phyloP scores from a whole-genome alignment of 2,329 filamentous ascomycete genomes.

The Clonostachys rosea region DNA sequence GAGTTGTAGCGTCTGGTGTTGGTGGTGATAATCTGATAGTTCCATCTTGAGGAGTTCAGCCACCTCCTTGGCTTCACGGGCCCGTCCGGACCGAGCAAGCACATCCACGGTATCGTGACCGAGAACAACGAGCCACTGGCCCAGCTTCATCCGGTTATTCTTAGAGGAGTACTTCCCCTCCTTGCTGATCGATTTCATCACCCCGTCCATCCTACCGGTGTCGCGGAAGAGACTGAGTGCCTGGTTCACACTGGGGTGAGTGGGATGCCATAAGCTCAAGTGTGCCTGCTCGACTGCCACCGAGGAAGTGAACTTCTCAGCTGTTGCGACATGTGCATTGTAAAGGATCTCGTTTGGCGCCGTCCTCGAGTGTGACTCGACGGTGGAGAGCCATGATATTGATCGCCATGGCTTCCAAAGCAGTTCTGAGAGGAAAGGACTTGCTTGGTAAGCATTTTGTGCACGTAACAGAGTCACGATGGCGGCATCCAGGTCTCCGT shows the following conservation, averaged over 20 bases:
- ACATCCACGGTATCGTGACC: conserved; percentile 42
- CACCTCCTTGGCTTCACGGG: conserved; percentile 32
- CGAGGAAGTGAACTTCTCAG: conserved; percentile 27
- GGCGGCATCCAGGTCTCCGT: conserved; percentile 41
- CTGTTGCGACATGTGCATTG: conserved; percentile 45
- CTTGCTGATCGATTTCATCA: conserved; percentile 14
- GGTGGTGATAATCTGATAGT: conserved; percentile 10
- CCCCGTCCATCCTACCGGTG: conserved; percentile 17
- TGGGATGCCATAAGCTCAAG: conserved; percentile 49
- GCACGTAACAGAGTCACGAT: conserved; percentile 43
- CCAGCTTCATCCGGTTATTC: conserved; percentile 19
- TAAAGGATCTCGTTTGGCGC: conserved; percentile 43
- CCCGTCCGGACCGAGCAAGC: conserved; percentile 31
- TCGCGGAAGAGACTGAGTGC: conserved; percentile 41
- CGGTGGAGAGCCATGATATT: conserved; percentile 48
- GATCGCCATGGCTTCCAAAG: conserved; percentile 37
- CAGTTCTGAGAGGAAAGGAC: conserved; percentile 23
- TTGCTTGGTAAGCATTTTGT: conserved; percentile 31
- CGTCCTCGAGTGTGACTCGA: conserved; percentile 38
- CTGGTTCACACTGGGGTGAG: conserved; percentile 36
- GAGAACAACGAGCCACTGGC: conserved; percentile 31
- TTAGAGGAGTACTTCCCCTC: conserved; percentile 17
- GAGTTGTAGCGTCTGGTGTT: too few relatives aligned
- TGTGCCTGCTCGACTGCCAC: conserved; percentile 45
- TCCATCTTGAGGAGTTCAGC: conserved; percentile 28